Evolutionary conservation across 371 early-diverging fungal species (phyloP).

Genomic region (Mucor racemosus): DNA sequence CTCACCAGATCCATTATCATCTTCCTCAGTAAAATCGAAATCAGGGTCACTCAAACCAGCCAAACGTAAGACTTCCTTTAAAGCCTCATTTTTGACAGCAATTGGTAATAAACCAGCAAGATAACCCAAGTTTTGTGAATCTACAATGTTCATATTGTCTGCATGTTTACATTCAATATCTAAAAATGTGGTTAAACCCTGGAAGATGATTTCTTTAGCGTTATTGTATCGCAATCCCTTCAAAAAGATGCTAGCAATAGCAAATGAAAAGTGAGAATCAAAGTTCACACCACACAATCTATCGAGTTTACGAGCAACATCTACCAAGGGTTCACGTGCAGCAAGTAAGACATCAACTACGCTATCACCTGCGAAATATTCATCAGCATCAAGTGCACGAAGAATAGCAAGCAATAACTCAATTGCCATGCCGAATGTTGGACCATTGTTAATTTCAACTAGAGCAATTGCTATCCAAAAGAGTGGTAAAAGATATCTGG

Average conservation of each 20-base stretch:
- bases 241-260: conserved; percentile 79
- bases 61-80: conserved; percentile 65
- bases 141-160: conserved; percentile 24
- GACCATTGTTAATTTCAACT: conserved; percentile 83
- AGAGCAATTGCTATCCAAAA: conserved; percentile 92
- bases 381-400: conserved; percentile 73
- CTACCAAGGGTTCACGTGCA: conserved; percentile 75
- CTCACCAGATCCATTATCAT: conserved; percentile 47
- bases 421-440: conserved; percentile 76
- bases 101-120: conserved; percentile 75
- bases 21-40: conserved; percentile 34
- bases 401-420: conserved; percentile 75
- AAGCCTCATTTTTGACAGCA: conserved; percentile 65
- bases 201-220: conserved; percentile 75
- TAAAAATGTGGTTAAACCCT: conserved; percentile 72
- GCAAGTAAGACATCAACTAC: conserved; percentile 69
- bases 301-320: conserved; percentile 75
- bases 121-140: conserved; percentile 74
- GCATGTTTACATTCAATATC: conserved; percentile 70
- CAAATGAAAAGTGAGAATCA: conserved; percentile 86
- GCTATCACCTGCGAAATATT: conserved; percentile 72
- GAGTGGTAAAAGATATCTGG: conserved; percentile 77
- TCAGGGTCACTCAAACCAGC: conserved; percentile 52
- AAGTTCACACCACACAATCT: conserved; percentile 79
- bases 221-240: conserved; percentile 81